A percentile compares a stretch with the other conserved stretches of the same genome.
Evolutionary conservation across 2,329 filamentous ascomycete genomes (phyloP).

Genomic region (Pyrenophora tritici-repentis): DNA sequence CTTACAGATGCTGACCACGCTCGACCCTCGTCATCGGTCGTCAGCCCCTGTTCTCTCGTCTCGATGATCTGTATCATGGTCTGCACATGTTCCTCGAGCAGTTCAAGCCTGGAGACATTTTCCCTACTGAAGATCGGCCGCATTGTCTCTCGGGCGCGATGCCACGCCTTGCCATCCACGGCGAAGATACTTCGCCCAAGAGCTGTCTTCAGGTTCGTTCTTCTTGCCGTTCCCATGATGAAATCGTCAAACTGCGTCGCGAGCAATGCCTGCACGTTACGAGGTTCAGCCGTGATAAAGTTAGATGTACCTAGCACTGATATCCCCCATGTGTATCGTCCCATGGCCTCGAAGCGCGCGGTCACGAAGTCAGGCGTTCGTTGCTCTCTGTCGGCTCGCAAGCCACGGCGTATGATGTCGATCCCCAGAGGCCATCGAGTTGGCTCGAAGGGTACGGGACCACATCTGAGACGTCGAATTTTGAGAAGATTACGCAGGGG

Average conservation of each 20-base stretch:
- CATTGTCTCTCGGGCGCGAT: constrained; percentile 8
- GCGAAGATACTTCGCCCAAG: constrained; percentile 14
- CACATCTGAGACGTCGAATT: constrained; percentile 1
- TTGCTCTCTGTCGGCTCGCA: constrained; percentile 8
- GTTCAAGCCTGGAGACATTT: constrained; percentile 1
- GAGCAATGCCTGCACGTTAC: constrained; percentile 10
- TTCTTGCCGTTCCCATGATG: constrained; percentile 6
- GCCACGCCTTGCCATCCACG: constrained; percentile 9
- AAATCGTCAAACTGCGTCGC: constrained; percentile 10
- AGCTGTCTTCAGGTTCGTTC: constrained; percentile 5
- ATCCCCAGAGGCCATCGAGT: constrained; percentile 4
- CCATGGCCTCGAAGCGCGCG: constrained; percentile 2
- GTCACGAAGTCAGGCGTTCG: constrained; percentile 4
- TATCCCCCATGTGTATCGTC: constrained; percentile 4
- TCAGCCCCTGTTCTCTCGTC: neutral
- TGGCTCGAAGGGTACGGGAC: neutral
- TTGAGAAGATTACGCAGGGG: constrained; percentile 1
- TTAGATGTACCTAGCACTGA: constrained; percentile 6
- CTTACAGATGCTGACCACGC: constrained; percentile 5
- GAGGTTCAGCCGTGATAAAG: constrained; percentile 6
- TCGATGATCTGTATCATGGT: constrained; percentile 1
- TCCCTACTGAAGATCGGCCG: constrained; percentile 9
- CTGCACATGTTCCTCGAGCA: constrained; percentile 5
- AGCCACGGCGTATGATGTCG: neutral
- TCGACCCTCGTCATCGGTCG: neutral